These are phyloP conservation scores for Teunomyces stri DNA, from an alignment of 805 yeast species.

Conservation along the genomic window DNA sequence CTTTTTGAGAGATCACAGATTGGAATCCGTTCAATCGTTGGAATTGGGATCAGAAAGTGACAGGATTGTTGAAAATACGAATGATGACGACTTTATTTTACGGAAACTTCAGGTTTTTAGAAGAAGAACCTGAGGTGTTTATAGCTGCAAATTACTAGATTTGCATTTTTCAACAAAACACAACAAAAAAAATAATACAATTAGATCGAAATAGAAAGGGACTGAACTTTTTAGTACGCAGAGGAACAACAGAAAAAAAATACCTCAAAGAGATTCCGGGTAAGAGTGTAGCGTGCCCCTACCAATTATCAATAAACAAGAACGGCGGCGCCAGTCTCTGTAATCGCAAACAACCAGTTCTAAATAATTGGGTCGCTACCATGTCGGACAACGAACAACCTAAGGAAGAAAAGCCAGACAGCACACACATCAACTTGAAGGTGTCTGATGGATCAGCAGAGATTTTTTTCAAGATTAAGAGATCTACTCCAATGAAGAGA, in stretches of 20 bases:
- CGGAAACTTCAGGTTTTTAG: neutral
- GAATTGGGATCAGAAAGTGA: slow-evolving; percentile 13
- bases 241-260: neutral
- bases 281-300: neutral
- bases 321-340: neutral
- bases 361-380: slow-evolving; percentile 2
- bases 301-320: neutral
- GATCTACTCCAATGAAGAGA: slow-evolving; percentile 87
- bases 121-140: neutral
- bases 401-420: slow-evolving; percentile 47
- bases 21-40: slow-evolving; percentile 35
- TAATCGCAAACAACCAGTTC: neutral
- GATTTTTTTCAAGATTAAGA: slow-evolving; percentile 91
- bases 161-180: neutral
- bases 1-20: slow-evolving; percentile 52
- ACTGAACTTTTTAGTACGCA: no score
- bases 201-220: neutral
- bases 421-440: slow-evolving; percentile 84
- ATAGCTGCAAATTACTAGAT: neutral
- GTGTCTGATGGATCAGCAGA: slow-evolving; percentile 94
- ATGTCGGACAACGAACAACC: slow-evolving; percentile 26
- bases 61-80: slow-evolving; percentile 19
- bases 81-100: slow-evolving; percentile 21
- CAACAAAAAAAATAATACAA: neutral
- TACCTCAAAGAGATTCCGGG: neutral